Base-by-base conservation (phyloP, 768 basidiomycete species). In the Epithele typhae region DNA sequence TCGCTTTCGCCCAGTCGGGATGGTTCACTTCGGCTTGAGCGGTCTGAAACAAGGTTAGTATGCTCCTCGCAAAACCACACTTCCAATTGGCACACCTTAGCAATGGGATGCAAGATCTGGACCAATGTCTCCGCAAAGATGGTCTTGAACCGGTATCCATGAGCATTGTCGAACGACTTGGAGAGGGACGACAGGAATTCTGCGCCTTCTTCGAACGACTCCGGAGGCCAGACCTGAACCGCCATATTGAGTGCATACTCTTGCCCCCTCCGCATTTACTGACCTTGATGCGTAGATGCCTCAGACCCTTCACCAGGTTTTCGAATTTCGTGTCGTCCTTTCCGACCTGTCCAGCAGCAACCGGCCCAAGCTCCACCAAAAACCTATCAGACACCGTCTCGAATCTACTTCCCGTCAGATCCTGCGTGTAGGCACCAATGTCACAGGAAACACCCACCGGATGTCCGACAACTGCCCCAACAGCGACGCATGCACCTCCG, bases 11-110 rank as follows among this genome's bases (percentile, higher is more conserved):
- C 93, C 93, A 97, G 55, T 87, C 76, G 0, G 93, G 93, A 63
- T 94, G 87, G 57, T 96, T 96, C 40, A 94, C 92, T 68, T 97
- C 93, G 5, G 91, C 93, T 68, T 93, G 92, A 0, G 91, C 94
- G 32, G 87, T 94, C 88, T 93, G 43, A 19, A 45, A 40, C 48
- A 38, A 58, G 45, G 22, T 43, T 15, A 48, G 11, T 14, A n/a
- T 30, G 27, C 7, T 30, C 14, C 27, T 30, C 8, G 14, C 14
- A 14, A 30, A 14, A 30, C 27, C 27, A 30, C 2, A 22, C 2
- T 27, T 11, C 36, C 21, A 1, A 39, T 65, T 35, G n/a, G n/a
- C n/a, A n/a, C 48, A 87, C 91, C 77, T 95, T 92, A 51, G 84
- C 86, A 38, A 95, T 89, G 0, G 91, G 87, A 68, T 95, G 92